Evolutionary conservation across 345 rosid species (phyloP).

Genomic region (Citrus hindsii): DNA sequence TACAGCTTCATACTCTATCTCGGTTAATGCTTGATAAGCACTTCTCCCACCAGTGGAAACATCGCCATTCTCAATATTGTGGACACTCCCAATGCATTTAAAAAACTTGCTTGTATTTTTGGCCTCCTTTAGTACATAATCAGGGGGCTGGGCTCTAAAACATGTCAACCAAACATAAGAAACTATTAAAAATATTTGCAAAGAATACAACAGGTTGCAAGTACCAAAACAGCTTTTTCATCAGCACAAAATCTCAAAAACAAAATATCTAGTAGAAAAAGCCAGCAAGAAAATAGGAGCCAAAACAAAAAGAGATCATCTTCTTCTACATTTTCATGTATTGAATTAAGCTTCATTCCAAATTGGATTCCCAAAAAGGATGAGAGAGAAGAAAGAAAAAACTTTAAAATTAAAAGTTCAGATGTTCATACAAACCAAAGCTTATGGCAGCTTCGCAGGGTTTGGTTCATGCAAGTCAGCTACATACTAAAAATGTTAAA

Average conservation of each 20-base stretch:
- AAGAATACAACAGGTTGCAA: slow-evolving; percentile 8
- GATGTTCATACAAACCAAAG: not conserved
- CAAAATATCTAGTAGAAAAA: too few relatives aligned
- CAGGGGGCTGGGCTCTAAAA: slow-evolving; percentile 94
- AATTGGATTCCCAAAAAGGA: not conserved
- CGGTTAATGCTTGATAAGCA: slow-evolving; percentile 74
- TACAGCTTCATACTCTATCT: slow-evolving; percentile 93
- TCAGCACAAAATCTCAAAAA: too few relatives aligned
- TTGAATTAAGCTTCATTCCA: not conserved
- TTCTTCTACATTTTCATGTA: not conserved
- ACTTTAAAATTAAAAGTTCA: not conserved
- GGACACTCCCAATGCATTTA: slow-evolving; percentile 86
- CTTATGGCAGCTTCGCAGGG: not conserved
- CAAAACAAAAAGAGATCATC: not conserved
- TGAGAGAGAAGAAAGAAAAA: not conserved
- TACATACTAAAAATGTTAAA: not conserved
- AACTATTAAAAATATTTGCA: slow-evolving; percentile 15
- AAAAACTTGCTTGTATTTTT: slow-evolving; percentile 84
- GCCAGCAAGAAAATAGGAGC: not conserved
- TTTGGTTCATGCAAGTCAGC: not conserved
- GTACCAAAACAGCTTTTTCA: not conserved
- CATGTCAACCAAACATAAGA: slow-evolving; percentile 34
- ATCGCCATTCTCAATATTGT: slow-evolving; percentile 58
- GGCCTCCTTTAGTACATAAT: slow-evolving; percentile 90
- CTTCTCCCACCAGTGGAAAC: slow-evolving; percentile 51